phyloP scores from a whole-genome alignment of 179 eudicot genomes.

The Amaranthus tricolor region DNA sequence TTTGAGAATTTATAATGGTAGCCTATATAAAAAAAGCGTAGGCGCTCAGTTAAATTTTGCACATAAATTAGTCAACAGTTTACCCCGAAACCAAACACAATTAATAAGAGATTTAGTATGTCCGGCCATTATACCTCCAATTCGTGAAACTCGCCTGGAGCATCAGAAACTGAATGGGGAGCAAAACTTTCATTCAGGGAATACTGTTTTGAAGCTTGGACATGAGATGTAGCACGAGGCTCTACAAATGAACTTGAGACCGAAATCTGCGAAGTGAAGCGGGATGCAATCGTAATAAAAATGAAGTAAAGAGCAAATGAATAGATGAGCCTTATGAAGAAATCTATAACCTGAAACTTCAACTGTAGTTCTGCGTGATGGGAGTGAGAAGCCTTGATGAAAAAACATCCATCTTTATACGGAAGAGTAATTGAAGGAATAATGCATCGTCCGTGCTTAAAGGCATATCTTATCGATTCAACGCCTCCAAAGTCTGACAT shows the following conservation, averaged over 20 bases:
- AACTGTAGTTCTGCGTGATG: slow-evolving; percentile 43
- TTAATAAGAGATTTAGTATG: background rate
- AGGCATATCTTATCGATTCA: slow-evolving; percentile 41
- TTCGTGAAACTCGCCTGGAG: background rate
- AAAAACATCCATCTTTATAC: slow-evolving; percentile 36
- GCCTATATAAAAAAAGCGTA: slow-evolving; percentile 9
- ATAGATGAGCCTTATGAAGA: background rate
- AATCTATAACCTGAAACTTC: slow-evolving; percentile 44
- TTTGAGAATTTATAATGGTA: background rate
- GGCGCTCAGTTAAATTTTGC: background rate
- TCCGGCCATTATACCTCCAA: background rate
- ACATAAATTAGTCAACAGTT: background rate
- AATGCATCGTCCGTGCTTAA: slow-evolving; percentile 47
- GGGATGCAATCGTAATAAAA: background rate
- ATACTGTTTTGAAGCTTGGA: slow-evolving; percentile 27
- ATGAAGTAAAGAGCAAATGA: background rate
- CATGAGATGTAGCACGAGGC: slow-evolving; percentile 4
- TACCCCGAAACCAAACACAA: background rate
- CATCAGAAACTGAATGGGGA: slow-evolving; percentile 19
- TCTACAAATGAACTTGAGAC: slow-evolving; percentile 19
- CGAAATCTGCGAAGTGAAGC: slow-evolving; percentile 32
- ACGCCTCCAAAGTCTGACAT: slow-evolving; percentile 32
- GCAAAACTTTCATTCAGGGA: slow-evolving; percentile 15
- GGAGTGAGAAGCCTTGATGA: slow-evolving; percentile 49
- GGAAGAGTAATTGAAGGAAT: slow-evolving; percentile 58